phyloP scores from a whole-genome alignment of 306 rosid species.

The Cyclanthera cordifolia region DNA sequence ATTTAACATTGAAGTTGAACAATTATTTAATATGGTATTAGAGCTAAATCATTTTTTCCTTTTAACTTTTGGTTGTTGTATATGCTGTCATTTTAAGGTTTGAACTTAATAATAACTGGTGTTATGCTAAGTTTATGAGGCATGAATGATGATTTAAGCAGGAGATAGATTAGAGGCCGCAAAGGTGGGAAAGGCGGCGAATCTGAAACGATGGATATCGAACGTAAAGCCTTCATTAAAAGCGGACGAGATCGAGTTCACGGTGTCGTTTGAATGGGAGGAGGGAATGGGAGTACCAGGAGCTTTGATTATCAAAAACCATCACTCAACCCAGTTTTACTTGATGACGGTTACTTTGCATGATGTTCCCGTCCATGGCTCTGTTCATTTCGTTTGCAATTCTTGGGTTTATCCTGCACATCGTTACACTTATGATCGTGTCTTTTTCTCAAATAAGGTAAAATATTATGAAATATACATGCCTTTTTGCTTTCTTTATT shows the following conservation, averaged over 20 bases:
- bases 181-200: slow-evolving; percentile 43
- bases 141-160: background rate
- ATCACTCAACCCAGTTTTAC: slow-evolving; percentile 67
- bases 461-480: too few relatives aligned
- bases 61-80: too few relatives aligned
- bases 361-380: slow-evolving; percentile 52
- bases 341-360: slow-evolving; percentile 55
- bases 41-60: too few relatives aligned
- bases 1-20: too few relatives aligned
- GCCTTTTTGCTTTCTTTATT: too few relatives aligned
- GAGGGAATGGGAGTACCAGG: slow-evolving; percentile 66
- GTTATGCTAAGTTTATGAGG: too few relatives aligned
- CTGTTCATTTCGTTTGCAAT: slow-evolving; percentile 55
- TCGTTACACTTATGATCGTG: slow-evolving; percentile 49
- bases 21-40: too few relatives aligned
- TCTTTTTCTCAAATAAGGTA: slow-evolving; percentile 78
- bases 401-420: slow-evolving; percentile 92
- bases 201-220: slow-evolving; percentile 61
- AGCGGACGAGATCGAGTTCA: slow-evolving; percentile 35
- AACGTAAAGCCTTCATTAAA: slow-evolving; percentile 25
- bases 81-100: too few relatives aligned
- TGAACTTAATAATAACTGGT: too few relatives aligned
- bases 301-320: slow-evolving; percentile 45
- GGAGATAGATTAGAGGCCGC: slow-evolving; percentile 30
- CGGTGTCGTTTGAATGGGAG: slow-evolving; percentile 54